Percentiles rank a stretch among this genome's conserved stretches.
phyloP scores from a whole-genome alignment of 2,329 filamentous ascomycete genomes.

The Dactylellina sp. region DNA sequence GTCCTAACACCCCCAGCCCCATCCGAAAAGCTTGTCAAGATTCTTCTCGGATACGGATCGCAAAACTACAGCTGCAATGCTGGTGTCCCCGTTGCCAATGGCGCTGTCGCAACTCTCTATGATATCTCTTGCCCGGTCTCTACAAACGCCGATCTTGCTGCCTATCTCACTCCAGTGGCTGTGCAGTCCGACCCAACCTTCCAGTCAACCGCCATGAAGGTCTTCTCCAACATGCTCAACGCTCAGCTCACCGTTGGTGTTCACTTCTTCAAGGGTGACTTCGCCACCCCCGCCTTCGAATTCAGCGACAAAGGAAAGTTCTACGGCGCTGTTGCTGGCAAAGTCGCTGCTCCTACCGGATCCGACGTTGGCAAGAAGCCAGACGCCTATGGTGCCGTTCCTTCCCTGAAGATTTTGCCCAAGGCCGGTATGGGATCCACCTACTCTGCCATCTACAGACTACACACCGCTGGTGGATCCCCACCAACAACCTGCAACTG shows the following conservation, averaged over 20 bases:
- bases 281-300: constrained; percentile 81
- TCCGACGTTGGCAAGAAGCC: constrained; percentile 51
- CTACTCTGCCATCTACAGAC: constrained; percentile 79
- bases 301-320: constrained; percentile 70
- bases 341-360: constrained; percentile 66
- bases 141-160: constrained; percentile 75
- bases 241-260: constrained; percentile 74
- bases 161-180: constrained; percentile 74
- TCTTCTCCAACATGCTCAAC: constrained; percentile 66
- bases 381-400: constrained; percentile 75
- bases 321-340: constrained; percentile 70
- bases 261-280: constrained; percentile 81
- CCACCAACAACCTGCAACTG: constrained; percentile 76
- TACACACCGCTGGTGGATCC: constrained; percentile 84
- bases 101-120: constrained; percentile 86
- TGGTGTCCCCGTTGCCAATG: constrained; percentile 73
- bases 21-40: constrained; percentile 26
- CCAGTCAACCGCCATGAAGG: constrained; percentile 63
- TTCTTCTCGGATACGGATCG: constrained; percentile 86
- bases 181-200: constrained; percentile 69
- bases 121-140: constrained; percentile 81
- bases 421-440: constrained; percentile 65
- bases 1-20: neutral
- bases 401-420: constrained; percentile 81
- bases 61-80: constrained; percentile 91